Percentiles rank a stretch among this genome's conserved stretches.
Conservation (phyloP, 2,329 filamentous ascomycete genomes). For the Penicillium sp. region DNA sequence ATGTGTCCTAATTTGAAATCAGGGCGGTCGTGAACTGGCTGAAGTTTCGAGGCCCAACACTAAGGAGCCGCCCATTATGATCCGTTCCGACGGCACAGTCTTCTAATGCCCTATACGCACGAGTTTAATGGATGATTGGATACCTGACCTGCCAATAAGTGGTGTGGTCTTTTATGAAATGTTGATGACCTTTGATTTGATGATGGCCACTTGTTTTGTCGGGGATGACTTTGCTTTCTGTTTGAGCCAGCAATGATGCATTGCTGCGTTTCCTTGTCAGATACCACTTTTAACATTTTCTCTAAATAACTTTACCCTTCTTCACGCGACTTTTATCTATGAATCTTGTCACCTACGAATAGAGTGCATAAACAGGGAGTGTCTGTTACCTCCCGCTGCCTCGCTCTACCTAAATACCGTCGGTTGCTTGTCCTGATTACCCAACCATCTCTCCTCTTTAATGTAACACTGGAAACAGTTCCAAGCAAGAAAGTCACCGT, state of each 20-base stretch:
- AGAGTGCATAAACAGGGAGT: neutral
- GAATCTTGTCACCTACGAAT: neutral
- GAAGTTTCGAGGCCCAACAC: slow-evolving; percentile 94
- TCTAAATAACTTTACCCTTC: slow-evolving; percentile 1
- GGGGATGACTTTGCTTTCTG: slow-evolving; percentile 9
- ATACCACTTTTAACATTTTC: slow-evolving; percentile 11
- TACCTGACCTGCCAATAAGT: slow-evolving; percentile 23
- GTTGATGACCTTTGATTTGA: slow-evolving; percentile 22
- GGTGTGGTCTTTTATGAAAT: slow-evolving; percentile 29
- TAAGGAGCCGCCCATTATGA: slow-evolving; percentile 92
- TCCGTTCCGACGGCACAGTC: slow-evolving; percentile 91
- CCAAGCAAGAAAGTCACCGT: neutral
- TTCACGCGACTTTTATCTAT: neutral
- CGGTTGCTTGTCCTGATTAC: neutral
- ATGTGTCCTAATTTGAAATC: slow-evolving; percentile 30
- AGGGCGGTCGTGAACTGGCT: slow-evolving; percentile 91
- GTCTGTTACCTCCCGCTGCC: slow-evolving; percentile 14
- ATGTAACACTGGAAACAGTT: neutral
- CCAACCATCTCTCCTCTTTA: neutral
- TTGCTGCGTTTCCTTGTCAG: slow-evolving; percentile 15
- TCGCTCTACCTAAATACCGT: neutral
- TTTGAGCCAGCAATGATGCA: slow-evolving; percentile 5
- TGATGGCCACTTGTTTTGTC: neutral
- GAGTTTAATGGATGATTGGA: slow-evolving; percentile 24
- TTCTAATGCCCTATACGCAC: slow-evolving; percentile 56